Evolutionary conservation across 805 yeast genomes (phyloP).

Genomic region (Saccharomycopsis javanensis): DNA sequence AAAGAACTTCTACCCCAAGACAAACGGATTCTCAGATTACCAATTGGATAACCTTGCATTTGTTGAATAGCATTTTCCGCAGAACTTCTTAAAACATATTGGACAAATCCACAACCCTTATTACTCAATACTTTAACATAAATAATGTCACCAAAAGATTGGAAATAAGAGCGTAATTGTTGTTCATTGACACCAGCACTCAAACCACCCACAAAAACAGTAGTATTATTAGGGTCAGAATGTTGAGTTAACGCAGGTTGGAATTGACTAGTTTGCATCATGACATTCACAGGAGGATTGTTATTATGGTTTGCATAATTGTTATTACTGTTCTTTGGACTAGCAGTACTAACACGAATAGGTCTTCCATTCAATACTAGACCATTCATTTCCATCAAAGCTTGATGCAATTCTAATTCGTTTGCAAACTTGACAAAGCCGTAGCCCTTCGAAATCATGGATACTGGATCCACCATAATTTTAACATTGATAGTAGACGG

Average conservation of each 20-base stretch:
- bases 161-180: conserved; percentile 51
- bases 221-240: conserved; percentile 77
- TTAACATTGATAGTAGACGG: conserved; percentile 70
- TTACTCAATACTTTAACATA: conserved; percentile 72
- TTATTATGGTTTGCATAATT: conserved; percentile 6
- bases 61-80: conserved; percentile 80
- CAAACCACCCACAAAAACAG: conserved; percentile 61
- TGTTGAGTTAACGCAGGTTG: conserved; percentile 52
- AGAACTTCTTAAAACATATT: conserved; percentile 62
- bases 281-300: conserved; percentile 13
- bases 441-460: conserved; percentile 71
- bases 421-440: conserved; percentile 77
- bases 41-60: conserved; percentile 87
- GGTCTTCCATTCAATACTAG: conserved; percentile 60
- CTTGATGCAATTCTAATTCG: conserved; percentile 59
- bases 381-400: conserved; percentile 78
- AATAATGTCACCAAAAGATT: conserved; percentile 63
- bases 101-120: conserved; percentile 79
- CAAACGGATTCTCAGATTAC: conserved; percentile 70
- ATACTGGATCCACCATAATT: conserved; percentile 62
- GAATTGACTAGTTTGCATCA: conserved; percentile 25
- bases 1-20: conserved; percentile 73
- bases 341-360: conserved; percentile 65
- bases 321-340: conserved; percentile 33
- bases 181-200: conserved; percentile 47